A percentile compares a stretch with the other conserved stretches of the same genome.
These are phyloP conservation scores for Naganishia antarctica DNA, from an alignment of 768 basidiomycete genomes.

Conservation along the genomic window DNA sequence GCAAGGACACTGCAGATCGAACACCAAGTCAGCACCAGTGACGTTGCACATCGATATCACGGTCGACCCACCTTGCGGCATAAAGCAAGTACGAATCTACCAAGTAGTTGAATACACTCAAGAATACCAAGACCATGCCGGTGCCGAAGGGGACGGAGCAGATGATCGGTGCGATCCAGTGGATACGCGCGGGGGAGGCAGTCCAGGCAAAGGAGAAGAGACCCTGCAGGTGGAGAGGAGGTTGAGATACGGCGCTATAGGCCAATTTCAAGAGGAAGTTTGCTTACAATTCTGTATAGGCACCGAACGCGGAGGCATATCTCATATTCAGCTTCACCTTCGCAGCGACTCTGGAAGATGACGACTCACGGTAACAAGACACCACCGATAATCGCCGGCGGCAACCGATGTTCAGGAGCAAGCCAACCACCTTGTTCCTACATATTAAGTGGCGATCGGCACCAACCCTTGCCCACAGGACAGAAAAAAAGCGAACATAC, in stretches of 20 bases:
- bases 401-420: slow-evolving; percentile 51
- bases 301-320: no score
- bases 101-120: slow-evolving; percentile 64
- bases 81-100: slow-evolving; percentile 68
- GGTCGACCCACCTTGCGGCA: slow-evolving; percentile 53
- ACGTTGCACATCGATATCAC: no score
- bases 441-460: not conserved
- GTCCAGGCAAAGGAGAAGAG: slow-evolving; percentile 40
- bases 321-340: no score
- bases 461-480: not conserved
- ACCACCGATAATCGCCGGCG: slow-evolving; percentile 48
- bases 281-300: not conserved
- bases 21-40: not conserved
- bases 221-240: slow-evolving; percentile 15
- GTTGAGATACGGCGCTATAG: not conserved
- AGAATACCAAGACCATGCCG: slow-evolving; percentile 61
- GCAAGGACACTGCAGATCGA: slow-evolving; percentile 54
- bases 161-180: slow-evolving; percentile 66
- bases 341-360: no score
- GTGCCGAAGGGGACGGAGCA: slow-evolving; percentile 64
- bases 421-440: slow-evolving; percentile 37
- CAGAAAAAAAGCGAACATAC: no score
- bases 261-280: not conserved
- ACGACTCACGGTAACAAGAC: slow-evolving; percentile 40
- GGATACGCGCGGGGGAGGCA: slow-evolving; percentile 45